Evolutionary conservation across 2,329 filamentous ascomycete genomes (phyloP).

Genomic region (Orbilia oligospora): DNA sequence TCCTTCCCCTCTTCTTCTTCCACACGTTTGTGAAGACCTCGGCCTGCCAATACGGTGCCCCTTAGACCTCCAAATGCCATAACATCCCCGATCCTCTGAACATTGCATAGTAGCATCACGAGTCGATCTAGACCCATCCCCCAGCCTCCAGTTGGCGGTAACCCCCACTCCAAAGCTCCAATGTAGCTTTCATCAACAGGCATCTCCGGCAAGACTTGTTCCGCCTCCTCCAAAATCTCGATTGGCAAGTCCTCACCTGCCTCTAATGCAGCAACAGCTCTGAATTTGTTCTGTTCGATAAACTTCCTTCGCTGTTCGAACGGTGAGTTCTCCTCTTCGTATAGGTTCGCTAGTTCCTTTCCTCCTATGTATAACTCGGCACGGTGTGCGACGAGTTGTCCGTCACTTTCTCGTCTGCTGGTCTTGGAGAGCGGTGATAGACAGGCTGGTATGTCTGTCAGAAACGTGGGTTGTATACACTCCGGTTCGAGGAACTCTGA

Average conservation of each 20-base stretch:
- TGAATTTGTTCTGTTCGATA: constrained; percentile 71
- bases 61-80: constrained; percentile 88
- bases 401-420: constrained; percentile 67
- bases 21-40: constrained; percentile 16
- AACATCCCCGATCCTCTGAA: constrained; percentile 85
- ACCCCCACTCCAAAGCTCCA: constrained; percentile 84
- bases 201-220: constrained; percentile 69
- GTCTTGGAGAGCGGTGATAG: constrained; percentile 72
- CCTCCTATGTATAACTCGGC: constrained; percentile 87
- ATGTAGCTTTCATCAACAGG: constrained; percentile 85
- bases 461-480: constrained; percentile 79
- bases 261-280: constrained; percentile 63
- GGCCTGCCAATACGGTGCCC: constrained; percentile 69
- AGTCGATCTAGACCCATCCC: constrained; percentile 92
- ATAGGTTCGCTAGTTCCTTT: constrained; percentile 92
- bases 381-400: constrained; percentile 83
- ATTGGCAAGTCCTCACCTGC: constrained; percentile 54
- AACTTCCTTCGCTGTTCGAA: constrained; percentile 89
- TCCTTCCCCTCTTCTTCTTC: constrained; percentile 3
- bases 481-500: constrained; percentile 82
- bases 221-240: constrained; percentile 63
- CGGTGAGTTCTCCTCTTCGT: constrained; percentile 97
- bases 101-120: constrained; percentile 88
- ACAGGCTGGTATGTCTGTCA: constrained; percentile 80
- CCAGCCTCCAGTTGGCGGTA: constrained; percentile 98